Percentiles rank a stretch among this genome's conserved stretches.
These are phyloP conservation scores for Boletus sp. DNA, from an alignment of 768 basidiomycete species.

Conservation along the genomic window DNA sequence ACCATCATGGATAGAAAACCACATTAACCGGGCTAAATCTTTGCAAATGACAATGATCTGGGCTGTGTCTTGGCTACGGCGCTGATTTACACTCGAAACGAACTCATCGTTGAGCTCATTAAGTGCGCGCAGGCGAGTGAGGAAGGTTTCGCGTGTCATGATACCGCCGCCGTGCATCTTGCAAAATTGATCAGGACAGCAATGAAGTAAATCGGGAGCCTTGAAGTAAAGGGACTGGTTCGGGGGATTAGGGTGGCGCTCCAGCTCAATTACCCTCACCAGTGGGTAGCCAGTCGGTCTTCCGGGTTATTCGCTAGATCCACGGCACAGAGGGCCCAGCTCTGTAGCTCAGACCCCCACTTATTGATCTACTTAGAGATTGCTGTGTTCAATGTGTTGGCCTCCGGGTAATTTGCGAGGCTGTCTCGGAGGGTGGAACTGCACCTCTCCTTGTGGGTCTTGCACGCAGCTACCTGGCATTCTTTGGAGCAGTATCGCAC, in stretches of 20 bases:
- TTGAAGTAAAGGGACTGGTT: slow-evolving; percentile 19
- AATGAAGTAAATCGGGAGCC: neutral
- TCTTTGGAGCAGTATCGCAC: slow-evolving; percentile 31
- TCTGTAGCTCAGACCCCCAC: slow-evolving; percentile 21
- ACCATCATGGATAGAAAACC: slow-evolving; percentile 31
- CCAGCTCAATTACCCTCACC: slow-evolving; percentile 22
- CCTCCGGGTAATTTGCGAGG: slow-evolving; percentile 13
- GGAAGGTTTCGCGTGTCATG: slow-evolving; percentile 18
- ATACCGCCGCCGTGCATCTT: slow-evolving; percentile 27
- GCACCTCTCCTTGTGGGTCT: slow-evolving; percentile 25
- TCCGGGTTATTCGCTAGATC: slow-evolving; percentile 26
- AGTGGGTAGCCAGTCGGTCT: slow-evolving; percentile 26
- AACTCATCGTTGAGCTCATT: slow-evolving; percentile 17
- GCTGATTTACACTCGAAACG: slow-evolving; percentile 18
- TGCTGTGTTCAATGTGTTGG: slow-evolving; percentile 15
- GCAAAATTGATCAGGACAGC: neutral
- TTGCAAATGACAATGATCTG: slow-evolving; percentile 26
- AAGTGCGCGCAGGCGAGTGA: slow-evolving; percentile 12
- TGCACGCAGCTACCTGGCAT: slow-evolving; percentile 30
- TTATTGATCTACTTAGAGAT: slow-evolving; percentile 27
- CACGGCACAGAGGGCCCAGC: slow-evolving; percentile 20
- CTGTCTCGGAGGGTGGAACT: slow-evolving; percentile 7
- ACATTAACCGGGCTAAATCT: slow-evolving; percentile 24
- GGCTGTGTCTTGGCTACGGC: slow-evolving; percentile 23
- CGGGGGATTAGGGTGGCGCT: slow-evolving; percentile 15